phyloP scores from a whole-genome alignment of 148 eudicot species.

The Dianthus caryophyllus region DNA sequence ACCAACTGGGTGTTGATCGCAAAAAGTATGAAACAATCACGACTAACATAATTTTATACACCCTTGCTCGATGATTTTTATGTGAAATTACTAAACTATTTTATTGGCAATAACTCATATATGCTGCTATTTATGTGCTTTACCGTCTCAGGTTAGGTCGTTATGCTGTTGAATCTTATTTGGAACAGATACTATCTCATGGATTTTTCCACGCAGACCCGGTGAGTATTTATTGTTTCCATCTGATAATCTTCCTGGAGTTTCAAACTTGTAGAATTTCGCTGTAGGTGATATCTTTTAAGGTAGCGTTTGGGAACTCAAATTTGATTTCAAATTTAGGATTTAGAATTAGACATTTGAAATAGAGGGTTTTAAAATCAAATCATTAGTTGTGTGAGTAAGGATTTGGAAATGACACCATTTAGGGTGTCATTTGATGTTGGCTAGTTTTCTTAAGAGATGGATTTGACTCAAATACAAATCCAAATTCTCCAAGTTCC shows the following conservation, averaged over 20 bases:
- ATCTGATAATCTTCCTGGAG: neutral
- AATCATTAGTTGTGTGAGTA: no score
- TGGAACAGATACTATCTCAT: constrained; percentile 88
- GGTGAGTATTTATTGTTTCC: constrained; percentile 42
- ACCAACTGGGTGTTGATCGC: constrained; percentile 94
- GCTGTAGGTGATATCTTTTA: neutral
- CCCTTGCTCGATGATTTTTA: neutral
- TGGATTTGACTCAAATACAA: no score
- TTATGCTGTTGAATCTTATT: constrained; percentile 95
- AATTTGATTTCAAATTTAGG: no score
- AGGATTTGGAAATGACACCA: no score
- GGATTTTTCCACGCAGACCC: constrained; percentile 99
- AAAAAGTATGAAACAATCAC: constrained; percentile 46
- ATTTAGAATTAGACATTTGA: no score
- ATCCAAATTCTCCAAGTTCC: no score
- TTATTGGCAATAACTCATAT: neutral
- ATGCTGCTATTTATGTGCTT: neutral
- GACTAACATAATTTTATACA: neutral
- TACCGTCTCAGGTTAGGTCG: constrained; percentile 62
- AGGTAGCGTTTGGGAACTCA: no score
- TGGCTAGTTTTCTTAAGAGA: no score
- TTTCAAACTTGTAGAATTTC: neutral
- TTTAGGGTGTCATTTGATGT: no score
- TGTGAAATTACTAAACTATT: neutral
- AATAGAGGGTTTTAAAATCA: no score